Evolutionary conservation across 257 asterid genomes (phyloP), one percentile per base, ranked within the genome.

Genomic region (Solanum rostratum): DNA sequence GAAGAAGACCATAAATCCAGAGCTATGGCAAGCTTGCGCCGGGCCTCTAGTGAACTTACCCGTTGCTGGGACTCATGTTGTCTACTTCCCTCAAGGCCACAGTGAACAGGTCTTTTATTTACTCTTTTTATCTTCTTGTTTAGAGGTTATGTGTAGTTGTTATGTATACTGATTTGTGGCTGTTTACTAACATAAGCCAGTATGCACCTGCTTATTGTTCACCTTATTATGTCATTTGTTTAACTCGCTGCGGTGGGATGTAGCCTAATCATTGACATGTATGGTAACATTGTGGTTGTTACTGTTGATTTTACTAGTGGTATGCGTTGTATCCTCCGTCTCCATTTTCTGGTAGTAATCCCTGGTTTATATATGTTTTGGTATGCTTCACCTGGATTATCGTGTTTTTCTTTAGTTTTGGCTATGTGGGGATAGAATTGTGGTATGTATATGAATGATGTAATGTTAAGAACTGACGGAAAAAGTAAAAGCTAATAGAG

Each of bases 1-100:
- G 91, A 95, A 92, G 91, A 95, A 91, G 95, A 92, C 82, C 55
- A 92, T 93, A 86, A 95, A 95, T 86, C 86, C 88, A 57, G 98
- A 95, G 93, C 91, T 95, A 87, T 95, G 98, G 98, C 98, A 95
- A 87, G 96, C 97, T 83, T 95, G 98, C 86, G 98, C 98, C 88
- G 98, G 98, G 7, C 97, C 98, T 82, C 93, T 93, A 92, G 96
- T 92, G 45, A 92, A 93, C 89, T 83, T 95, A 89, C 98, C 98
- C 91, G 97, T 91, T 57, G 94, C 95, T 84, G 98, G 98, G 94
- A 95, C 98, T 89, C 97, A 93, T 92, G 97, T 95, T 81, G 98
- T 95, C 86, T 95, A 95, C 86, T 95, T 95, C 53, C 98, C 98
- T 53, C 98, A 95, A 88, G 98, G 98, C 86, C 98, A 95, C 86